Percentiles rank a stretch among this genome's conserved stretches.
Conservation (phyloP, 495 filamentous ascomycete genomes). For the Aspergillus wentii region DNA sequence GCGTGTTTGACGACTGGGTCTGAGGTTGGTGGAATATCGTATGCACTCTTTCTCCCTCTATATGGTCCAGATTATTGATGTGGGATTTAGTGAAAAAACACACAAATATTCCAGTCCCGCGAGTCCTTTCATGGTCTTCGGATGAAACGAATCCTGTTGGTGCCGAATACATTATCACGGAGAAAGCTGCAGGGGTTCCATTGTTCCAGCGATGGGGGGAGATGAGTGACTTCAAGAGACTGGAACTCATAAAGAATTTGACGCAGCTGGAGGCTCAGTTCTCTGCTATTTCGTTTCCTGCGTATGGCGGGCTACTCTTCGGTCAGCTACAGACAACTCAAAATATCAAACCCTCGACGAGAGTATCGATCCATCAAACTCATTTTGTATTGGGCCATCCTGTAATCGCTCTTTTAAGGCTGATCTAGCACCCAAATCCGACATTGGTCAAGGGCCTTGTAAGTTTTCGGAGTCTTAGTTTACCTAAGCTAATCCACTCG, state of each 20-base stretch:
- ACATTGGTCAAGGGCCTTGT: conserved; percentile 21
- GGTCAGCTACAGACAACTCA: conserved; percentile 7
- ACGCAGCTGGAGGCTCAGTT: conserved; percentile 23
- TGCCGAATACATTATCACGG: conserved; percentile 36
- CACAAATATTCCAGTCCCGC: conserved; percentile 27
- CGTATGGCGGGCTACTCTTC: conserved; percentile 24
- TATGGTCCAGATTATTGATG: not conserved
- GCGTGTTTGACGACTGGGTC: conserved; percentile 25
- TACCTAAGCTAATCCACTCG: conserved; percentile 5
- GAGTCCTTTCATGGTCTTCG: conserved; percentile 26
- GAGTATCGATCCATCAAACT: conserved; percentile 12
- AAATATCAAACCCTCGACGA: conserved; percentile 10
- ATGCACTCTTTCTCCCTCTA: conserved; percentile 5
- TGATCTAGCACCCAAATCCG: conserved; percentile 2
- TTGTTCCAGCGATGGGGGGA: conserved; percentile 24
- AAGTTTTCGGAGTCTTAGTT: conserved; percentile 6
- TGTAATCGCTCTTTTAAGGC: conserved; percentile 14
- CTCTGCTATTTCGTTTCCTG: conserved; percentile 19
- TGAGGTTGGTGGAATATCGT: conserved; percentile 35
- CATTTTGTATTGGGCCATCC: conserved; percentile 20
- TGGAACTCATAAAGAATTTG: conserved; percentile 25
- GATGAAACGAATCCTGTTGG: conserved; percentile 24
- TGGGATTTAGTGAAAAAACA: conserved; percentile 18
- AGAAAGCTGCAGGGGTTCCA: conserved; percentile 28
- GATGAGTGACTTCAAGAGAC: conserved; percentile 18